A percentile compares a stretch with the other conserved stretches of the same genome.
Conservation (phyloP, 1,139 yeast species). For the Candida pseudoviswanathii region DNA sequence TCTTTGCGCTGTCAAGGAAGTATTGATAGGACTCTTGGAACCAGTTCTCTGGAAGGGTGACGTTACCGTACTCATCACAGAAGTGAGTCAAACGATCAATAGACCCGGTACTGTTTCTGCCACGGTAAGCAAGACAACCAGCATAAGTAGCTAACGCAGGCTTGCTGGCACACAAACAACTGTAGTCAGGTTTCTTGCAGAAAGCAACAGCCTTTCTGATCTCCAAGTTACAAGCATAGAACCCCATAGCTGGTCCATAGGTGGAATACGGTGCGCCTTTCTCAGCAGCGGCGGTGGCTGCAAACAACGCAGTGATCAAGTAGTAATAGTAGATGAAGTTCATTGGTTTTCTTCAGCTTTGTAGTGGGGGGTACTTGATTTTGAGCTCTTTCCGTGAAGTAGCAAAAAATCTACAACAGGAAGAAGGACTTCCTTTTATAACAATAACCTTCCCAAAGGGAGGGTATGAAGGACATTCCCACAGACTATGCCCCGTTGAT, state of each 20-base stretch:
- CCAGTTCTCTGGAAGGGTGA: slow-evolving; percentile 19
- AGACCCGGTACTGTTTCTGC: slow-evolving; percentile 6
- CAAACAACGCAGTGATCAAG: not conserved
- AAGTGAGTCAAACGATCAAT: slow-evolving; percentile 3
- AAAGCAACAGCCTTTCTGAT: slow-evolving; percentile 17
- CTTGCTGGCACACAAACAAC: slow-evolving; percentile 17
- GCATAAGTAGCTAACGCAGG: slow-evolving; percentile 20
- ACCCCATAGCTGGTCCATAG: slow-evolving; percentile 12
- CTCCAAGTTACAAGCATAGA: slow-evolving; percentile 23
- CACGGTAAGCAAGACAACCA: slow-evolving; percentile 17
- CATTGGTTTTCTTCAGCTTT: not conserved
- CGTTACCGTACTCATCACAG: slow-evolving; percentile 11
- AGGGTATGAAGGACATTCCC: not conserved
- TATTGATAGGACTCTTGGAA: slow-evolving; percentile 20
- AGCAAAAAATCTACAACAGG: too few relatives aligned
- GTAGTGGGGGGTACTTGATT: not conserved
- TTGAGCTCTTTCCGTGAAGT: too few relatives aligned
- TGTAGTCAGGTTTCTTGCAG: slow-evolving; percentile 12
- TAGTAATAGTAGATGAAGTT: not conserved
- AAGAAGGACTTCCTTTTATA: too few relatives aligned
- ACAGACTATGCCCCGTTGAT: too few relatives aligned
- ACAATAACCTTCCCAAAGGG: not conserved
- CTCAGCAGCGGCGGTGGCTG: not conserved
- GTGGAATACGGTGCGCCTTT: slow-evolving; percentile 14
- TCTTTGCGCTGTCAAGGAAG: slow-evolving; percentile 22